These are phyloP conservation scores for Pulchroboletus neoregius DNA, from an alignment of 1,284 basidiomycete genomes.

Conservation along the genomic window DNA sequence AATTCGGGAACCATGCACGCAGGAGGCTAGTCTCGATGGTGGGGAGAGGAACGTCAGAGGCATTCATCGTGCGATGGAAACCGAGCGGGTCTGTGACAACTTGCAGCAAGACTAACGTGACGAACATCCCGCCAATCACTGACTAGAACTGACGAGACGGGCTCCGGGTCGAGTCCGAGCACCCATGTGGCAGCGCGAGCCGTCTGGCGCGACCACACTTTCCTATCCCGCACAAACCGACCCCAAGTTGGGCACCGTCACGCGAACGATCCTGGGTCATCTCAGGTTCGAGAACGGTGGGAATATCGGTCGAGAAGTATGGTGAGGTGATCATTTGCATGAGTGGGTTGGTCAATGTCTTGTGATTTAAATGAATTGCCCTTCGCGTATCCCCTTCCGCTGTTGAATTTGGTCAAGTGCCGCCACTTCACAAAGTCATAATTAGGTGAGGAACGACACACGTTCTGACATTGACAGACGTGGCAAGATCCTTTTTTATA, in stretches of 20 bases:
- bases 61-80: too few relatives aligned
- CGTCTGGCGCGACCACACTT: too few relatives aligned
- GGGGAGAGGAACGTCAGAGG: too few relatives aligned
- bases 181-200: not conserved
- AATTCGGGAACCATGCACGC: not conserved
- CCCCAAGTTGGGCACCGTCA: not conserved
- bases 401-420: not conserved
- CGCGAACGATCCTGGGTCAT: not conserved
- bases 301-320: not conserved
- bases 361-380: not conserved
- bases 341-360: too few relatives aligned
- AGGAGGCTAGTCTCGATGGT: too few relatives aligned
- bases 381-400: not conserved
- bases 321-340: not conserved
- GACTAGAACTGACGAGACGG: too few relatives aligned
- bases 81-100: too few relatives aligned
- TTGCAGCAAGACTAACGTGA: too few relatives aligned
- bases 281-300: not conserved
- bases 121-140: too few relatives aligned
- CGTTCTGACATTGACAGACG: too few relatives aligned
- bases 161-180: too few relatives aligned
- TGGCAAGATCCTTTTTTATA: not conserved
- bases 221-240: not conserved
- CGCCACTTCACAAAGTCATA: not conserved
- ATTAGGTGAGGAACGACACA: not conserved